Percentiles rank a stretch among this genome's conserved stretches.
Conservation (phyloP, 306 rosid genomes). For the Senna siamea region DNA sequence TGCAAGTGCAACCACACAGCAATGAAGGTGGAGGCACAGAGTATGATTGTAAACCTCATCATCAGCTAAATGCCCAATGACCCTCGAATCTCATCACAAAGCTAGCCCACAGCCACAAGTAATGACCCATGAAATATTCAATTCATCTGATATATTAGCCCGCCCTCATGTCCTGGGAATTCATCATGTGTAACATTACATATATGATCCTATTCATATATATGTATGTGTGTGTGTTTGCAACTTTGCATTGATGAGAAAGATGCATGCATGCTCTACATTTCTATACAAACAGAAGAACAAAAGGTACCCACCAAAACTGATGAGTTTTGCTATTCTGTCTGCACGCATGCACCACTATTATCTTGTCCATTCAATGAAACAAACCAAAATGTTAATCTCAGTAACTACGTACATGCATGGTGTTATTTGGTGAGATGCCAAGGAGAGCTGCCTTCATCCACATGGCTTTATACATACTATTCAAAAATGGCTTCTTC, state of each 20-base stretch:
- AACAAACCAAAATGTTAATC: background rate
- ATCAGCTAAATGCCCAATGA: slow-evolving; percentile 49
- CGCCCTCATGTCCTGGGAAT: background rate
- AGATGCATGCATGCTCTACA: background rate
- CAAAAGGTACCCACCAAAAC: background rate
- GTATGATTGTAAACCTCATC: slow-evolving; percentile 49
- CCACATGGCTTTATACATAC: background rate
- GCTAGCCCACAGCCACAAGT: background rate
- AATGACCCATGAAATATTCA: background rate
- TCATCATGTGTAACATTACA: background rate
- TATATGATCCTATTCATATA: background rate
- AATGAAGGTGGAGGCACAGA: slow-evolving; percentile 44
- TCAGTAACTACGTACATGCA: background rate
- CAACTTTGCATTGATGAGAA: no score
- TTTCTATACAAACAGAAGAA: background rate
- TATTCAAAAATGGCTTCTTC: background rate
- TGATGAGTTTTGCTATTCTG: background rate
- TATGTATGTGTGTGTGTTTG: no score
- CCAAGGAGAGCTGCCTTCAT: background rate
- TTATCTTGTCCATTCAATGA: background rate
- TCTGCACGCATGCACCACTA: background rate
- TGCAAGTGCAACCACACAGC: slow-evolving; percentile 43
- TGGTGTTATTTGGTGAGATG: background rate
- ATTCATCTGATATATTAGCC: background rate
- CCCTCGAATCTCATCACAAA: no score